phyloP scores from a whole-genome alignment of 1,284 basidiomycete species.

The Tilletia caries region DNA sequence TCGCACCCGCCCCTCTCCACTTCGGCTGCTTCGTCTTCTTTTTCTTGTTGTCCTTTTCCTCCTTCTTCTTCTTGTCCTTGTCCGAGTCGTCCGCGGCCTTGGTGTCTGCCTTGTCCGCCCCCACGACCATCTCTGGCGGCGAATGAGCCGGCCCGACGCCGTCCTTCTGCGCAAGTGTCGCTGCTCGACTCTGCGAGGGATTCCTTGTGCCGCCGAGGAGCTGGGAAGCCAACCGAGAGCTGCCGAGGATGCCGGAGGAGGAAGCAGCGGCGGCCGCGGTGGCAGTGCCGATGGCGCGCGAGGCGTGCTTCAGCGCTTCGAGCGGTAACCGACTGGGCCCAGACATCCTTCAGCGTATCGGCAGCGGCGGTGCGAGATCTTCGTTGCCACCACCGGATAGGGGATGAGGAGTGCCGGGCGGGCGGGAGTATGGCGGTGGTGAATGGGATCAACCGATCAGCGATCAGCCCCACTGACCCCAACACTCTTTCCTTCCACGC shows the following conservation, averaged over 20 bases:
- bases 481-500: too few relatives aligned
- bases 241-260: too few relatives aligned
- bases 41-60: neutral
- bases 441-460: too few relatives aligned
- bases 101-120: too few relatives aligned
- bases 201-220: too few relatives aligned
- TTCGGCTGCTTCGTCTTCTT: neutral
- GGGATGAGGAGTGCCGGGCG: too few relatives aligned
- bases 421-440: too few relatives aligned
- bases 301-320: constrained; percentile 10
- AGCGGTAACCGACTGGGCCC: constrained; percentile 11
- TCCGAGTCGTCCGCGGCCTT: neutral
- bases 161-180: neutral
- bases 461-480: too few relatives aligned
- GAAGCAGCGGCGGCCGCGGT: neutral
- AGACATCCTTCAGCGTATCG: neutral
- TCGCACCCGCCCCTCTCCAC: constrained; percentile 14
- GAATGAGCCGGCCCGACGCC: neutral
- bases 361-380: too few relatives aligned
- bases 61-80: neutral
- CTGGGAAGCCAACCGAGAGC: too few relatives aligned
- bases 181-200: neutral
- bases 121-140: too few relatives aligned
- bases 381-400: too few relatives aligned
- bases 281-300: neutral